Base-by-base conservation (phyloP, 169 alveolate species). In the Cryptosporidium parvum region DNA sequence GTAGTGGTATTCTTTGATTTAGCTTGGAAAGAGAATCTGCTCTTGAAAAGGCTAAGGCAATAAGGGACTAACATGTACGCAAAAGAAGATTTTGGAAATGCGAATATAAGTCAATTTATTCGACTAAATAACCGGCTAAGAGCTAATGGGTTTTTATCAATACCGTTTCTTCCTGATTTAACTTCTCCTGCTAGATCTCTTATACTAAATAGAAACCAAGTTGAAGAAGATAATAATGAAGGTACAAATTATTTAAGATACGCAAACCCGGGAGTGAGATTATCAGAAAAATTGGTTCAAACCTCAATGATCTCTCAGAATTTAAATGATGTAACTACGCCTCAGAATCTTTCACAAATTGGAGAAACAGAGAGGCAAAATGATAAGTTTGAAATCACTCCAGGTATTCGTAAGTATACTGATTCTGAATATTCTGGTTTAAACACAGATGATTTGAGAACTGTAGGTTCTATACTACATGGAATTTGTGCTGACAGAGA, bases 401-500 rank as follows among this genome's bases (percentile, higher is more conserved):
- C 89, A 7, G 75, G 68, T 5, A 21, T 21, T 26, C 59, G 70
- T 1, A 80, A 80, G 37, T 59, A 44, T 18, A 62, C 35, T 16
- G 59, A 37, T n/a, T 80, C 89, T 9, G 80, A 80, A 35, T 80
- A 42, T 23, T 62, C 89, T 65, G 48, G 35, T 23, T 9, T 80
- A 44, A 59, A 80, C 68, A 39, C 75, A 2, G 89, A 80, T 37
- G 89, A 80, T 14, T 80, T 44, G 23, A 59, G 75, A n/a, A 80
- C 89, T 39, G 89, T 80, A 5, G 89, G 89, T 44, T 80, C 89
- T 16, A 80, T 80, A 80, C 8, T 80, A 39, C 67, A 80, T 44
- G 75, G 35, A 18, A 62, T 80, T 23, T 65, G 65, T 44, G 4
- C 56, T 67, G 84, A 70, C 1, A 70, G 84, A 70, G 84, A 62